Evolutionary conservation across 805 yeast genomes (phyloP).

Genomic region (Pichia scutulata): DNA sequence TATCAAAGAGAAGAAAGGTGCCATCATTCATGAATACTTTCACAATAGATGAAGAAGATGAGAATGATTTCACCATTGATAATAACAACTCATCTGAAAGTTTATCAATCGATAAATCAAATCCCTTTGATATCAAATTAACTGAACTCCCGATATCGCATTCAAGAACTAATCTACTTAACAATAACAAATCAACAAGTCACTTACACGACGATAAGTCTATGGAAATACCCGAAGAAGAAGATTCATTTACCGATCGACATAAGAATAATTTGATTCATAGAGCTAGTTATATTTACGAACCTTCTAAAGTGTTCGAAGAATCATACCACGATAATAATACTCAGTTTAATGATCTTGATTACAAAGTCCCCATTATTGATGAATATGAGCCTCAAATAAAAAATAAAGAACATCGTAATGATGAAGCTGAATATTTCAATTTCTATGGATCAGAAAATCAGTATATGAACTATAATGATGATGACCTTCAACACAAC

Average conservation of each 20-base stretch:
- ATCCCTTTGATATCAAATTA: slow-evolving; percentile 4
- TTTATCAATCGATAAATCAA: slow-evolving; percentile 1
- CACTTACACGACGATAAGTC: background rate
- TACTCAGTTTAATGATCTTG: too few species aligned
- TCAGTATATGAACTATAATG: too few species aligned
- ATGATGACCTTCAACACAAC: background rate
- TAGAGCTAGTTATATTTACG: slow-evolving; percentile 2
- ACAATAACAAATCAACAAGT: background rate
- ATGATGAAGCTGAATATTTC: too few species aligned
- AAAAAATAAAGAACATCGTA: too few species aligned
- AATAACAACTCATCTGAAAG: background rate
- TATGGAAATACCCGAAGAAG: background rate
- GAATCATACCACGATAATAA: slow-evolving; percentile 1
- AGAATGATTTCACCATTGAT: background rate
- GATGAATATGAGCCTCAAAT: too few species aligned
- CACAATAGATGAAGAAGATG: background rate
- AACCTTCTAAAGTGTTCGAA: slow-evolving; percentile 5
- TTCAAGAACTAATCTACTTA: slow-evolving; percentile 1
- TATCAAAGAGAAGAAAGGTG: slow-evolving; percentile 14
- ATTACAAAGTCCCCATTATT: too few species aligned
- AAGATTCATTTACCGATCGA: background rate
- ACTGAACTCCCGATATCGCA: slow-evolving; percentile 6
- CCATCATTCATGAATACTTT: slow-evolving; percentile 13
- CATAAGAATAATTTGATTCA: background rate
- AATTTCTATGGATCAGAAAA: too few species aligned